Conservation (phyloP, 345 rosid genomes). For the Viola odorata region DNA sequence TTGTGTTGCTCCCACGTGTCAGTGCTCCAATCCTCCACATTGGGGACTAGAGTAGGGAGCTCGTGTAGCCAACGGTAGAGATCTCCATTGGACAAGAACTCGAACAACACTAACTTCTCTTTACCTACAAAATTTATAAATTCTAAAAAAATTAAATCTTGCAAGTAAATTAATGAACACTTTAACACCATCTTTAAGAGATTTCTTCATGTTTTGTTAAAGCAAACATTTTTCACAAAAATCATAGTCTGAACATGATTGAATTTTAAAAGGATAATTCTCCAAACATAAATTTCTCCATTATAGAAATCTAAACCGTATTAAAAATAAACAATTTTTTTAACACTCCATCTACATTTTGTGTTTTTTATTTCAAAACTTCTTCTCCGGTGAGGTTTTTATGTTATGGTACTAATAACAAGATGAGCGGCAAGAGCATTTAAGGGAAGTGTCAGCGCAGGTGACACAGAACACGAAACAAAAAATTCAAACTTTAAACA, state of each 20-base stretch:
- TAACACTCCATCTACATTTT: too few relatives aligned
- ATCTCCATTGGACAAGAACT: constrained; percentile 85
- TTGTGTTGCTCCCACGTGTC: constrained; percentile 83
- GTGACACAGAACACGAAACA: not conserved
- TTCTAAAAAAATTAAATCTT: not conserved
- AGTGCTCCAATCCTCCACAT: constrained; percentile 90
- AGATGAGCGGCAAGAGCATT: not conserved
- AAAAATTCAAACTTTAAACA: not conserved
- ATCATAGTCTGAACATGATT: too few relatives aligned
- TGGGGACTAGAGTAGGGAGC: constrained; percentile 68
- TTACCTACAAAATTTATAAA: constrained; percentile 30
- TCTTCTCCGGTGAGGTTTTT: too few relatives aligned
- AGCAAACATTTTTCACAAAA: too few relatives aligned
- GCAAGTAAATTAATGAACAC: not conserved
- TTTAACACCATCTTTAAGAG: too few relatives aligned
- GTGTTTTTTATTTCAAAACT: too few relatives aligned
- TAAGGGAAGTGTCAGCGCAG: not conserved
- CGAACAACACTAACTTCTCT: constrained; percentile 75
- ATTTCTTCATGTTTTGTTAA: too few relatives aligned
- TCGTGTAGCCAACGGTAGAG: constrained; percentile 90
- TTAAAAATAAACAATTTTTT: too few relatives aligned
- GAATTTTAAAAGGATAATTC: too few relatives aligned
- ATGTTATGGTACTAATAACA: not conserved
- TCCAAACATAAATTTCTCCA: too few relatives aligned
- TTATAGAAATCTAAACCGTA: too few relatives aligned